Evolutionary conservation across 164 flowering plant species (phyloP).

Genomic region (Magnolia officinalis): DNA sequence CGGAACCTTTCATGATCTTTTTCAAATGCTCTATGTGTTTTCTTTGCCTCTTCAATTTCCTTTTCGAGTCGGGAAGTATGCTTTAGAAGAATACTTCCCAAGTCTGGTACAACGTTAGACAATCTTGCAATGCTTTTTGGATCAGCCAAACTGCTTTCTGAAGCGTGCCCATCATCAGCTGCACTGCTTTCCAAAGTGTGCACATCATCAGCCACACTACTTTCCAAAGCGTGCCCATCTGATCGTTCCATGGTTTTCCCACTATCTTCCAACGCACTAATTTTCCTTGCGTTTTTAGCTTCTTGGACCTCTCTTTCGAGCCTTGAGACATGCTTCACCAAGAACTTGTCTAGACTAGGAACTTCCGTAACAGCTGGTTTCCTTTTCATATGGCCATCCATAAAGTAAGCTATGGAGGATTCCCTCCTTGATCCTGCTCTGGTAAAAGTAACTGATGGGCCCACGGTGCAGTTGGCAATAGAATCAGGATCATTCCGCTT

Average conservation of each 20-base stretch:
- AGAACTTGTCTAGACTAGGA: constrained; percentile 75
- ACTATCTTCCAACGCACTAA: constrained; percentile 19
- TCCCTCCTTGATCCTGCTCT: constrained; percentile 20
- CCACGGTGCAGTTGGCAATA: constrained; percentile 12
- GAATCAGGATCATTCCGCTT: constrained; percentile 32
- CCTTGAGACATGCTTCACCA: constrained; percentile 80
- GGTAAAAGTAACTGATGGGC: constrained; percentile 12
- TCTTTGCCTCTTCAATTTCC: constrained; percentile 55
- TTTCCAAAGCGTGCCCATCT: neutral
- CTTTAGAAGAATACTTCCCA: constrained; percentile 56
- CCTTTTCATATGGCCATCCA: constrained; percentile 22
- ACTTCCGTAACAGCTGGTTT: constrained; percentile 44
- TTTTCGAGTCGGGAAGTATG: constrained; percentile 60
- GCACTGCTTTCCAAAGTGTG: neutral
- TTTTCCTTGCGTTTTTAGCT: constrained; percentile 53
- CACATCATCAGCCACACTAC: neutral
- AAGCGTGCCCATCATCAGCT: neutral
- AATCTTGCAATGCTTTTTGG: neutral
- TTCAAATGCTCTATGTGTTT: constrained; percentile 20
- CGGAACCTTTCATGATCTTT: constrained; percentile 7
- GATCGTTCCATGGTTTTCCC: constrained; percentile 13
- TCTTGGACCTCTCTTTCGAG: constrained; percentile 84
- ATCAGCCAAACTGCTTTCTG: constrained; percentile 2
- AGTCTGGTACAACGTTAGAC: constrained; percentile 32
- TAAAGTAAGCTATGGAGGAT: constrained; percentile 8